phyloP scores from a whole-genome alignment of 345 rosid genomes.

The Brassica carinata region DNA sequence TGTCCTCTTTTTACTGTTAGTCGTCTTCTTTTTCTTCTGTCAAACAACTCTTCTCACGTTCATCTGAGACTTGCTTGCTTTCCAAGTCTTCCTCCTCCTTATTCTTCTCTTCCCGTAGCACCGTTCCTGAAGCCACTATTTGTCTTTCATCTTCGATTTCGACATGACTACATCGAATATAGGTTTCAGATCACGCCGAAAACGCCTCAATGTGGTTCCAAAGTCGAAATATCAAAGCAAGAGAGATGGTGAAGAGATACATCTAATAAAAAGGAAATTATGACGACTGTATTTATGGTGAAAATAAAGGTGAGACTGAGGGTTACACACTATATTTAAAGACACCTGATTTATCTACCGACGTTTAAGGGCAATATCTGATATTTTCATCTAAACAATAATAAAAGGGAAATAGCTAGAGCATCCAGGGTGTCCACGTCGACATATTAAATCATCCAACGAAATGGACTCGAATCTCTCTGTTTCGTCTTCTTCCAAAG shows the following conservation, averaged over 20 bases:
- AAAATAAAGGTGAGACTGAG: neutral
- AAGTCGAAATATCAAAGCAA: neutral
- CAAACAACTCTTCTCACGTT: conserved; percentile 18
- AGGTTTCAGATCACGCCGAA: neutral
- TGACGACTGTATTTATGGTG: neutral
- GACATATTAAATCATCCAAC: no score
- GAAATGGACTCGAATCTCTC: no score
- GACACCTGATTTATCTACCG: neutral
- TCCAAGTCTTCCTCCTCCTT: neutral
- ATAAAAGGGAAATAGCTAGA: no score
- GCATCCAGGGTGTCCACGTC: no score
- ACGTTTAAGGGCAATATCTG: no score
- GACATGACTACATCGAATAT: neutral
- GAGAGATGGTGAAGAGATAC: neutral
- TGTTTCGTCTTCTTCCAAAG: no score
- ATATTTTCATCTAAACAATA: no score
- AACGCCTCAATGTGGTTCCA: neutral
- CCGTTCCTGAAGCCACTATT: no score
- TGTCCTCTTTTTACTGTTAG: conserved; percentile 45
- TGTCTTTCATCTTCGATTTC: conserved; percentile 21
- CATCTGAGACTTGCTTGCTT: conserved; percentile 24
- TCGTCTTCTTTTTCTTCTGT: conserved; percentile 26
- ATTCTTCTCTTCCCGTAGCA: neutral
- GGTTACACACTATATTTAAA: neutral
- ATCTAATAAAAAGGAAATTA: no score